A percentile compares a stretch with the other conserved stretches of the same genome.
Evolutionary conservation across 148 eudicot species (phyloP).

Genomic region (Nyssa sinensis): DNA sequence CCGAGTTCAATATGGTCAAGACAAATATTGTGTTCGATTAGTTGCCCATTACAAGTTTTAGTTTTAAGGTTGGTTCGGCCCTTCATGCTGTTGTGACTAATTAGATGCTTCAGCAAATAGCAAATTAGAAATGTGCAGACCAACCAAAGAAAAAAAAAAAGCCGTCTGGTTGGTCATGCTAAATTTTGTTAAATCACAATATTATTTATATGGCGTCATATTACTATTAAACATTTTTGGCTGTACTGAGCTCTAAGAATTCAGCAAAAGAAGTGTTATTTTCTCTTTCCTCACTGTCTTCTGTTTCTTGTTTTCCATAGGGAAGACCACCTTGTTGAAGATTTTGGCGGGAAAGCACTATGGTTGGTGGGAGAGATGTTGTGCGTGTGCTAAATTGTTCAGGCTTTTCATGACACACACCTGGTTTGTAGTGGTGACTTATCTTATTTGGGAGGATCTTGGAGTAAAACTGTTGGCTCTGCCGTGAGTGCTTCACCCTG

Average conservation of each 20-base stretch:
- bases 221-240: not conserved
- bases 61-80: not conserved
- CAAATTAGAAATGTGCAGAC: not conserved
- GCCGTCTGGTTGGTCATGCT: not conserved
- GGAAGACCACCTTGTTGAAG: conserved; percentile 91
- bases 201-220: not conserved
- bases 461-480: conserved; percentile 79
- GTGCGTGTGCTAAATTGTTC: conserved; percentile 79
- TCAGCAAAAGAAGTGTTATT: not conserved
- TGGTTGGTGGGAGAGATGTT: conserved; percentile 97
- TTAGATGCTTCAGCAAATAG: not conserved
- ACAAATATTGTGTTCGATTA: not conserved
- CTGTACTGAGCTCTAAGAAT: not conserved
- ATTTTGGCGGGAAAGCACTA: conserved; percentile 96
- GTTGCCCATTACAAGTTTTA: not conserved
- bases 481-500: conserved; percentile 59
- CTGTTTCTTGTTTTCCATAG: conserved; percentile 27
- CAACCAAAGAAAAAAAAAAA: not conserved
- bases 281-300: conserved; percentile 5
- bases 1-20: too few relatives aligned
- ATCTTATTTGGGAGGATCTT: conserved; percentile 90
- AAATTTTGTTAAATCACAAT: not conserved
- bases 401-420: conserved; percentile 92
- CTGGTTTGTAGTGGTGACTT: conserved; percentile 92
- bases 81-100: not conserved